Percentiles rank a stretch among this genome's conserved stretches.
These are phyloP conservation scores for Pyracantha coccinea DNA, from an alignment of 331 rosid species.

Conservation along the genomic window DNA sequence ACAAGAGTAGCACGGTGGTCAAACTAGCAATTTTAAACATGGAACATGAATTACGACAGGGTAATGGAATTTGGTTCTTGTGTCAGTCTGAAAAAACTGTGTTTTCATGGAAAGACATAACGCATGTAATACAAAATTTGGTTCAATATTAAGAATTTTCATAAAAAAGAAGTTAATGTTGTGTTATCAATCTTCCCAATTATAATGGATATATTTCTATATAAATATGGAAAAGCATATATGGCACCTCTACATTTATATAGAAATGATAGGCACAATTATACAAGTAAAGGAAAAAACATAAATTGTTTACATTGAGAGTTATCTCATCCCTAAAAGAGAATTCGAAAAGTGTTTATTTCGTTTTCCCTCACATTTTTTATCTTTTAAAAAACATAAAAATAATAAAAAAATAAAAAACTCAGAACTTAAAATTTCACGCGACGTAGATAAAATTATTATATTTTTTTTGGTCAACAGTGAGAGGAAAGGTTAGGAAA, in stretches of 20 bases:
- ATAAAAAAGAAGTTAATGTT: background rate
- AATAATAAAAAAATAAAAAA: too few relatives aligned
- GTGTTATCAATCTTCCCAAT: background rate
- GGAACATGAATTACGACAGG: background rate
- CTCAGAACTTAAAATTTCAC: too few relatives aligned
- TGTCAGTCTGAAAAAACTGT: background rate
- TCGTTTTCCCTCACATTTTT: too few relatives aligned
- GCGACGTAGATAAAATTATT: too few relatives aligned
- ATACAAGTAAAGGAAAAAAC: background rate
- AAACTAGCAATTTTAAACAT: background rate
- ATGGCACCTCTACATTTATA: background rate
- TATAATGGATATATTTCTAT: background rate
- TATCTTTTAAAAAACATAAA: too few relatives aligned
- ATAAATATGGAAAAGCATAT: background rate
- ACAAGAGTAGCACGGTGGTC: background rate
- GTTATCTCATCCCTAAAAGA: too few relatives aligned
- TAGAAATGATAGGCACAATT: background rate
- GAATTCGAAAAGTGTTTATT: too few relatives aligned
- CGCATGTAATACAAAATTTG: background rate
- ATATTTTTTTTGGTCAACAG: too few relatives aligned
- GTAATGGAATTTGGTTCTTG: background rate
- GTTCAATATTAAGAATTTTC: background rate
- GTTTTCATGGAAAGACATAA: background rate
- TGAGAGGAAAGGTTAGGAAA: too few relatives aligned
- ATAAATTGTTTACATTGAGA: background rate